Base-by-base conservation (phyloP, 1,139 yeast genomes). In the Debaryomyces subglobosus region DNA sequence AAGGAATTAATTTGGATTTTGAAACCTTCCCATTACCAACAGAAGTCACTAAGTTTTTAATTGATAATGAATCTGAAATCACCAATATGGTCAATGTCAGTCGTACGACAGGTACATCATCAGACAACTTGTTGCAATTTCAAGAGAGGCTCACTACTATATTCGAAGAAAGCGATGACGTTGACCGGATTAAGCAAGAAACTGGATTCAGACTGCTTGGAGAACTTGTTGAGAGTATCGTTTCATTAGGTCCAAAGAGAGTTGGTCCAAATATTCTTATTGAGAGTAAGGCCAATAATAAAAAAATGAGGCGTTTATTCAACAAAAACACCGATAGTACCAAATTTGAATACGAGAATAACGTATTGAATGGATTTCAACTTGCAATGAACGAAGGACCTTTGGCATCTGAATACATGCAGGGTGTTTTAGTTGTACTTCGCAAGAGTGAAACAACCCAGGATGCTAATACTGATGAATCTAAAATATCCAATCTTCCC, bases 321-420 rank as follows among this genome's bases (percentile, higher is more conserved):
- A 54, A 56, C 0, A 49, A 44, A 1, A 16, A 3, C 6, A 49
- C 39, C 7, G 56, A 56, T 0, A 59, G 51, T 15, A 40, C 59
- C 1, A 58, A 55, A 12, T 79, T 81, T 55, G 81, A 74, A 45
- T 85, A 74, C 61, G 90, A 85, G 53, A 85, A 85, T 47, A 82
- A 86, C 57, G 68, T 94, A 5, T 63, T 88, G 42, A 86, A 89
- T 56, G 99, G 97, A 1, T 92, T 91, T 66, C 96, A 90, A 61
- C 69, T 91, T 44, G 90, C 97, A 1, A 81, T 84, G 46, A 76
- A 79, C 43, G 90, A 85, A 60, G 99, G 99, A 0, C 98, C 98
- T 0, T 72, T 95, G 46, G 85, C 95, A 0, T 81, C 86, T 4
- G 99, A 95, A 63, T 94, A 92, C 0, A 78, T 90, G 34, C 95